Evolutionary conservation across 805 yeast genomes (phyloP).

Genomic region (Yarrowia sp.): DNA sequence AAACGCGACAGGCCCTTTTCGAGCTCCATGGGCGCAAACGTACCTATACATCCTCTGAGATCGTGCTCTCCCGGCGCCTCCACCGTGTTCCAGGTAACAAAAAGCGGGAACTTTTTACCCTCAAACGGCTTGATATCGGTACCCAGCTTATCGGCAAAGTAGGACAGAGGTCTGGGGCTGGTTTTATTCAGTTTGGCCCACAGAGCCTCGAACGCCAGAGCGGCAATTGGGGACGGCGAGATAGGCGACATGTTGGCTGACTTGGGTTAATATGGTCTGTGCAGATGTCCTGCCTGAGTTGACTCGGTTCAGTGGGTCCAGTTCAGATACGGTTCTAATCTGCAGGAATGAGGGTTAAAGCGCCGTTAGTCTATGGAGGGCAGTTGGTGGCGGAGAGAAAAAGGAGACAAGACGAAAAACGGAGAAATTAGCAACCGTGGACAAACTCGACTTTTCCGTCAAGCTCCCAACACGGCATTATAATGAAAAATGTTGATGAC

Average conservation of each 20-base stretch:
- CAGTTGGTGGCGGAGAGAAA: neutral
- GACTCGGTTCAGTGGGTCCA: conserved; percentile 30
- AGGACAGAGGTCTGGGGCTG: conserved; percentile 38
- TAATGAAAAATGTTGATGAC: no score
- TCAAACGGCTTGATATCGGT: conserved; percentile 13
- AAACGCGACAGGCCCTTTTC: conserved; percentile 67
- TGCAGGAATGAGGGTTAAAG: neutral
- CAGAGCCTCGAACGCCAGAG: conserved; percentile 54
- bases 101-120: conserved; percentile 62
- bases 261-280: neutral
- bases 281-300: conserved; percentile 15
- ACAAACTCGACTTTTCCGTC: no score
- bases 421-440: no score
- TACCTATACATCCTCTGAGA: conserved; percentile 93
- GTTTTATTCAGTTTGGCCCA: conserved; percentile 46
- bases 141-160: conserved; percentile 39
- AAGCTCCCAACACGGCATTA: no score
- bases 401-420: neutral
- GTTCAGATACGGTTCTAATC: neutral
- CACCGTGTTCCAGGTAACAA: conserved; percentile 79
- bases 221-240: conserved; percentile 49
- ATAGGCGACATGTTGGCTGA: conserved; percentile 1
- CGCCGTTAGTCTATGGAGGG: neutral
- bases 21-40: conserved; percentile 65
- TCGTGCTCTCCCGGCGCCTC: conserved; percentile 46